Evolutionary conservation across 2,329 filamentous ascomycete genomes (phyloP).

Genomic region (Trichoderma sp.): DNA sequence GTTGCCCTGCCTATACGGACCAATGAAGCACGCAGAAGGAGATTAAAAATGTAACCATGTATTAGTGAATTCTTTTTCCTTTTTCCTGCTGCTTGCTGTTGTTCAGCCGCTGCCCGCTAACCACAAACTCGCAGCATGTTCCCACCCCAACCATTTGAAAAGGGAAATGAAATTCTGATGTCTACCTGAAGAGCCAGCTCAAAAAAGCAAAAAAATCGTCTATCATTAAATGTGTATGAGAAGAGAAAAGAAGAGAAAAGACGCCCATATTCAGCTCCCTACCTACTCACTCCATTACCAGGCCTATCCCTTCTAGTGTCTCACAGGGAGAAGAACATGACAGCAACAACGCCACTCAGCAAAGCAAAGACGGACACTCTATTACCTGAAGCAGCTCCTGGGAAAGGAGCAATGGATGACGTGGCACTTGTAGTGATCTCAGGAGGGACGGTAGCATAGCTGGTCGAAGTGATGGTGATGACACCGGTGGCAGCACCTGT

Average conservation of each 20-base stretch:
- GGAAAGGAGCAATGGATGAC: constrained; percentile 10
- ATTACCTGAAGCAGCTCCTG: constrained; percentile 10
- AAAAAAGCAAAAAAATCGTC: constrained; percentile 6
- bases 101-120: constrained; percentile 9
- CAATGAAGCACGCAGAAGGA: neutral
- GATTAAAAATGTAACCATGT: constrained; percentile 9
- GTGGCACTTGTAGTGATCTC: neutral
- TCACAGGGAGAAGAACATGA: constrained; percentile 14
- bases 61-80: neutral
- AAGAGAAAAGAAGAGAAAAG: neutral
- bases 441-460: neutral
- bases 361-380: constrained; percentile 2
- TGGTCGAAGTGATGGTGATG: neutral
- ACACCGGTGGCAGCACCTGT: neutral
- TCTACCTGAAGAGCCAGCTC: neutral
- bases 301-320: neutral
- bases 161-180: neutral
- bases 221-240: constrained; percentile 19
- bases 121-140: neutral
- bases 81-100: neutral
- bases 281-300: neutral
- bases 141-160: neutral
- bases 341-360: constrained; percentile 6
- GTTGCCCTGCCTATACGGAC: neutral
- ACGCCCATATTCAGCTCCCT: neutral